Base-by-base conservation (phyloP, 2,329 filamentous ascomycete species). In the Plenodomus lindquistii region DNA sequence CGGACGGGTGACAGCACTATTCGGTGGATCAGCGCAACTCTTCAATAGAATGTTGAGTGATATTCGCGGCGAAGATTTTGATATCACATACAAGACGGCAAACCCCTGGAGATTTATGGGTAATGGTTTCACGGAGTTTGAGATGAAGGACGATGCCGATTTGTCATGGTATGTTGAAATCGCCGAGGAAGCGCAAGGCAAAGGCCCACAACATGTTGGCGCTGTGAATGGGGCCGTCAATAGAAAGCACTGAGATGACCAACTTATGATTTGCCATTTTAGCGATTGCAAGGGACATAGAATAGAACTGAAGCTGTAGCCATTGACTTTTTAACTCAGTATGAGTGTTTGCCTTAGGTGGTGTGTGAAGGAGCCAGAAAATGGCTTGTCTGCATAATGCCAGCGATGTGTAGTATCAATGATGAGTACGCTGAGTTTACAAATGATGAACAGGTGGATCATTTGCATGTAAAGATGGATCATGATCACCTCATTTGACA, bases 101-200 rank as follows among this genome's bases (percentile, higher is more conserved):
- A 80, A 80, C 57, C 63, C 70, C 15, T 80, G 76, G 55, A 50
- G 71, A 20, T 79, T 79, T 52, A 73, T 80, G 75, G 78, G 77
- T 0, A 79, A 79, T 60, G 77, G 78, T 1, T 75, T 76, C 51
- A 75, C 75, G 2, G 62, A 64, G 34, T 66, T 65, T 47, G 74
- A 78, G 53, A 65, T 71, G 59, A 62, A 72, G 13, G 67, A 69
- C 16, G 67, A 59, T 20, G 66, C 66, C 49, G 63, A 66, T 52
- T 37, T 62, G 11, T 55, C 53, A 4, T 62, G 53, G 53, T 62
- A 39, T 16, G 18, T 39, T 9, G 20, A 39, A 58, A 53, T 62
- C 16, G 52, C 59, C 2, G 59, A 62, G 44, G 59, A 62, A 36
- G 56, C 54, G 4, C 59, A 57, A 41, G 57, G 54, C 1, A 52